A percentile compares a stretch with the other conserved stretches of the same genome.
Conservation (phyloP, 148 eudicot genomes). For the Amaranthus cruentus region DNA sequence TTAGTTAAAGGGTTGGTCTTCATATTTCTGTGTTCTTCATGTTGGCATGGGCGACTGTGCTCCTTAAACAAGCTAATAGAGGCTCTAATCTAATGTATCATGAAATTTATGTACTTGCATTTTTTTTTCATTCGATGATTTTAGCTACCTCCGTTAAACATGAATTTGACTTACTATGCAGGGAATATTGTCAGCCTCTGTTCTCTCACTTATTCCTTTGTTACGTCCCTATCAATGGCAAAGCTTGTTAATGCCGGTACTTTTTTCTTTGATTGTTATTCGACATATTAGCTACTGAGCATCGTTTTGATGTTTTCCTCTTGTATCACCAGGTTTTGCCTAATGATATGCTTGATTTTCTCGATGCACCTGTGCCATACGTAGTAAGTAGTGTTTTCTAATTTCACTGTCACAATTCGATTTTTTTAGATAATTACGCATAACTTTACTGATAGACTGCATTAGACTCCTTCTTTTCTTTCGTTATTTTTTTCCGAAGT, state of each 20-base stretch:
- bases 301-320: constrained; percentile 10
- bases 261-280: constrained; percentile 11
- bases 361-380: constrained; percentile 98
- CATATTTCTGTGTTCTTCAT: not conserved
- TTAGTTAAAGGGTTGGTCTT: not conserved
- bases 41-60: not conserved
- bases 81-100: not conserved
- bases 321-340: constrained; percentile 66
- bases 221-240: constrained; percentile 98
- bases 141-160: not conserved
- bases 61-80: not conserved
- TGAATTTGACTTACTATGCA: constrained; percentile 27
- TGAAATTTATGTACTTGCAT: not conserved
- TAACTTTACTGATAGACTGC: not conserved
- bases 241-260: constrained; percentile 93
- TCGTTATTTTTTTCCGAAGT: not conserved
- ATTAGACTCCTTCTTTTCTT: not conserved
- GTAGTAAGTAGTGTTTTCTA: constrained; percentile 50
- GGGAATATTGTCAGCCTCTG: constrained; percentile 84
- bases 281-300: constrained; percentile 3
- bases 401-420: not conserved
- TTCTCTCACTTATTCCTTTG: constrained; percentile 74
- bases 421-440: not conserved
- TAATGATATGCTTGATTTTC: constrained; percentile 92
- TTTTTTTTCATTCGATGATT: constrained; percentile 5